Base-by-base conservation (phyloP, 2,329 filamentous ascomycete genomes). In the Tolypocladium capitatum region DNA sequence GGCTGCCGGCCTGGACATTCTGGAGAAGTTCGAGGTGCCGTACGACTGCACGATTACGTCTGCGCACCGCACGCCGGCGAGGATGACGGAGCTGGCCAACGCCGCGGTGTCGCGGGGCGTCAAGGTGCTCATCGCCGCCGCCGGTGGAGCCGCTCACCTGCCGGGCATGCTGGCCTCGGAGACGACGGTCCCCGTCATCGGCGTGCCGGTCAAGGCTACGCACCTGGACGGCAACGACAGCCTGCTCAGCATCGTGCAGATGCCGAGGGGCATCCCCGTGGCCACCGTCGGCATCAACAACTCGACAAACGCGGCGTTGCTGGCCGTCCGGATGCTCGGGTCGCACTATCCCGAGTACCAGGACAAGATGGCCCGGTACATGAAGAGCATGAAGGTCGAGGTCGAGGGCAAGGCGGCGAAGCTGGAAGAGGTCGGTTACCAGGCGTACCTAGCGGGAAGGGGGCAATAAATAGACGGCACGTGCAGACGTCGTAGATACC, bases 221-320 rank as follows among this genome's bases (percentile, higher is more conserved):
- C 76, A 80, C 21, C 65, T 88, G 6, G 85, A 87, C 58, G 84
- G 84, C 3, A 68, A 82, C 51, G 85, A 89, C 60, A 83, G 78
- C 51, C 65, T 89, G 47, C 68, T 83, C 47, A 84, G 79, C 56
- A 88, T 88, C 53, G 83, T 86, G 4, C 83, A 88, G 60, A 88
- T 89, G 84, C 85, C 84, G 62, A 66, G 75, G 57, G 84, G 84
- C 13, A 76, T 83, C 45, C 85, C 85, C 10, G 81, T 83, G 14
- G 84, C 84, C 6, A 88, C 84, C 0, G 83, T 90, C 4, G 84
- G 80, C 11, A 87, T 89, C 63, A 86, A 87, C 64, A 89, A 89
- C 66, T 84, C 81, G 24, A 83, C 83, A 48, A 90, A 89, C 57
- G 85, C 85, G 0, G 84, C 80, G 0, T 69, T 88, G 18, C 66